Evolutionary conservation across 768 basidiomycete species (phyloP).

Genomic region (Cyclocybe aegerita): DNA sequence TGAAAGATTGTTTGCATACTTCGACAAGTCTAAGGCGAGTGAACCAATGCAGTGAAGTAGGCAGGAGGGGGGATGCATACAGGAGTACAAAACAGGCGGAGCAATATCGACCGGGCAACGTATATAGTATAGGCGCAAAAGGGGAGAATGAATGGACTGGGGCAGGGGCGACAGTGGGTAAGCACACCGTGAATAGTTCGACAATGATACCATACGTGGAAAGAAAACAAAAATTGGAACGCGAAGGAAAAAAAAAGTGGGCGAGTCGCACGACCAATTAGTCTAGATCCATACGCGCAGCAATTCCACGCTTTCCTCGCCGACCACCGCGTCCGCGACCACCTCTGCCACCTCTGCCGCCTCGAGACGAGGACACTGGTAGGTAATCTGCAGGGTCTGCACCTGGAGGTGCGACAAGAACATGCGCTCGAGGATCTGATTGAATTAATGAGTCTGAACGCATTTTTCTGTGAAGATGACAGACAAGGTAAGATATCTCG

Average conservation of each 20-base stretch:
- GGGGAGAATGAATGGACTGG: not conserved
- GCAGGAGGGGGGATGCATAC: not conserved
- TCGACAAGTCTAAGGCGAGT: too few species aligned
- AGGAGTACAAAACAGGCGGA: constrained; percentile 1
- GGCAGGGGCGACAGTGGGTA: not conserved
- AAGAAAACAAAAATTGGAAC: constrained; percentile 4
- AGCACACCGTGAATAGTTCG: not conserved
- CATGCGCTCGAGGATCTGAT: constrained; percentile 61
- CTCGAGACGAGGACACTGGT: constrained; percentile 31
- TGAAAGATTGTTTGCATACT: too few species aligned
- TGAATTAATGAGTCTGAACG: constrained; percentile 77
- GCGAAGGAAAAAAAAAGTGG: constrained; percentile 11
- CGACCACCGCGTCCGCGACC: constrained; percentile 38
- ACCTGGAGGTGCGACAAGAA: constrained; percentile 70
- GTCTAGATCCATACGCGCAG: constrained; percentile 55
- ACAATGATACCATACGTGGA: constrained; percentile 4
- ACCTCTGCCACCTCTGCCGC: constrained; percentile 36
- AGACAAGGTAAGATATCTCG: not conserved
- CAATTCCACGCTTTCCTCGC: constrained; percentile 35
- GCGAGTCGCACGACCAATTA: constrained; percentile 22
- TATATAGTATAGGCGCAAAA: not conserved
- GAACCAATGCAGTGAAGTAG: too few species aligned
- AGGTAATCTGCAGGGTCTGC: constrained; percentile 53
- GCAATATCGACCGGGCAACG: constrained; percentile 1
- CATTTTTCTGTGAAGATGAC: constrained; percentile 59